phyloP scores from a whole-genome alignment of 179 eudicot species.

The Silene coronaria region DNA sequence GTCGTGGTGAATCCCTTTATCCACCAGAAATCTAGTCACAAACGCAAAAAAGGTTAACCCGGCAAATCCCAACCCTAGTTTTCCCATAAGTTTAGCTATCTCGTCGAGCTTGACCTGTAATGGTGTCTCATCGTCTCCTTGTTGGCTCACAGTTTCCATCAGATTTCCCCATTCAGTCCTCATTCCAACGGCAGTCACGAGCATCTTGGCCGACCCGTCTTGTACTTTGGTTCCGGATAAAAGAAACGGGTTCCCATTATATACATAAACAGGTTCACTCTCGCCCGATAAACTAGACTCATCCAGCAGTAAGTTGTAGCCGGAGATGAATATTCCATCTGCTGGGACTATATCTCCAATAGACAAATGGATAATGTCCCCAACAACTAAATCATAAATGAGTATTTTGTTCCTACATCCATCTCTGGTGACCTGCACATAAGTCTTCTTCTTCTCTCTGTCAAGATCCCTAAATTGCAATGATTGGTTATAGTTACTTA shows the following conservation, averaged over 20 bases:
- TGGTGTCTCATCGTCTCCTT: constrained; percentile 84
- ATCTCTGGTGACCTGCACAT: constrained; percentile 76
- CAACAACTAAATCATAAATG: constrained; percentile 79
- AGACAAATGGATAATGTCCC: constrained; percentile 66
- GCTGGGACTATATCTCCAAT: constrained; percentile 88
- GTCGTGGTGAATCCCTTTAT: constrained; percentile 42
- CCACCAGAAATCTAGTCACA: constrained; percentile 51
- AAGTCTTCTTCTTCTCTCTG: constrained; percentile 79
- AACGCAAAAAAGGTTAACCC: constrained; percentile 65
- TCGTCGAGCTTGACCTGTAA: constrained; percentile 88
- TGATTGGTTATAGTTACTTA: constrained; percentile 81
- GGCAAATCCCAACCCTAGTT: constrained; percentile 72
- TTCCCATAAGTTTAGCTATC: constrained; percentile 89
- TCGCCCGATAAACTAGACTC: constrained; percentile 88
- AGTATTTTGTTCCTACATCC: constrained; percentile 57
- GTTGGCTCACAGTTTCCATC: constrained; percentile 78
- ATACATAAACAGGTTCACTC: constrained; percentile 58
- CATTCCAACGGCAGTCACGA: constrained; percentile 90
- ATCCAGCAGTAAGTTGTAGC: constrained; percentile 71
- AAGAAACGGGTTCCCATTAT: constrained; percentile 62
- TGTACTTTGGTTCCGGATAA: constrained; percentile 76
- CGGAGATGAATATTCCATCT: constrained; percentile 83
- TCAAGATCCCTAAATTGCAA: constrained; percentile 79
- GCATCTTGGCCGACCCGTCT: constrained; percentile 84
- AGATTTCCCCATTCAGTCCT: constrained; percentile 94